Conservation (phyloP, 345 rosid genomes). For the Murraya paniculata region DNA sequence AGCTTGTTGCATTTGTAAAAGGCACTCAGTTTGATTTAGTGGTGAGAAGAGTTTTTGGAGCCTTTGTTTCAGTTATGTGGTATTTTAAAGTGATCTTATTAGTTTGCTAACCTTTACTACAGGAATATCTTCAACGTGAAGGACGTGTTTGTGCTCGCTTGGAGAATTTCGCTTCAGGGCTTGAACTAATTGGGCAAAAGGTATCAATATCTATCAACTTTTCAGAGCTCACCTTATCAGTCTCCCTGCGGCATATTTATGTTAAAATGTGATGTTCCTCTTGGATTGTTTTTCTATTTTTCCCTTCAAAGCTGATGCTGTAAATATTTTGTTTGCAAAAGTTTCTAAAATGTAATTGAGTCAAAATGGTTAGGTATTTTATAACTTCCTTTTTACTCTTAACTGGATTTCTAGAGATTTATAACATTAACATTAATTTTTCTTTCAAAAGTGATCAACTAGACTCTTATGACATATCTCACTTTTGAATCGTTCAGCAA, state of each 20-base stretch:
- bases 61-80: slow-evolving; percentile 3
- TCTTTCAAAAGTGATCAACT: not conserved
- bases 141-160: slow-evolving; percentile 79
- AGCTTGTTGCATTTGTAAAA: slow-evolving; percentile 97
- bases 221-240: not conserved
- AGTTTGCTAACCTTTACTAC: slow-evolving; percentile 23
- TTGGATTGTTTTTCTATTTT: not conserved
- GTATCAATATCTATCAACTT: slow-evolving; percentile 26
- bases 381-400: not conserved
- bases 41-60: slow-evolving; percentile 45
- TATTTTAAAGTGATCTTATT: slow-evolving; percentile 11
- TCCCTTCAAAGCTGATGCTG: not conserved
- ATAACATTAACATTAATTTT: not conserved
- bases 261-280: not conserved
- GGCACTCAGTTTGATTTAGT: slow-evolving; percentile 98
- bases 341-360: not conserved
- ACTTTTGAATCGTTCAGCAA: not conserved
- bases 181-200: slow-evolving; percentile 89
- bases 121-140: slow-evolving; percentile 97
- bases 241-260: not conserved
- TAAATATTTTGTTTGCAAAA: not conserved
- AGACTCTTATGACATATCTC: not conserved
- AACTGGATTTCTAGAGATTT: not conserved
- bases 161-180: slow-evolving; percentile 89
- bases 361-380: not conserved